Evolutionary conservation across 441 rosid species (phyloP).

Genomic region (Erysimum cheiri): DNA sequence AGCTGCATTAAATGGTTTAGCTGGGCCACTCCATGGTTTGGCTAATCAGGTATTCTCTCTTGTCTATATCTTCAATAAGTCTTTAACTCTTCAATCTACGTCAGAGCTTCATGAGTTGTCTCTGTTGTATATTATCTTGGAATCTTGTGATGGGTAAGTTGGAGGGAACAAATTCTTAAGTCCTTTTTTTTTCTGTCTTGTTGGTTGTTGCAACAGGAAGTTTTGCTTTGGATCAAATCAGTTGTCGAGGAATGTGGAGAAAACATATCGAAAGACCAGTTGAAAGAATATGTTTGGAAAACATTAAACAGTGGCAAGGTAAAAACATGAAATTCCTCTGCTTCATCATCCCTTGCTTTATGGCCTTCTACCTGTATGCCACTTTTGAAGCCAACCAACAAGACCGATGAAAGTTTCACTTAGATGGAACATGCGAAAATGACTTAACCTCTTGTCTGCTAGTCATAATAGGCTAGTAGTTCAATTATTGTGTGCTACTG

Average conservation of each 20-base stretch:
- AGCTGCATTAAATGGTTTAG: conserved; percentile 96
- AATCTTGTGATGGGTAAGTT: conserved; percentile 5
- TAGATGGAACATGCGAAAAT: not conserved
- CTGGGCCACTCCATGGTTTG: conserved; percentile 99
- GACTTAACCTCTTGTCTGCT: conserved; percentile 1
- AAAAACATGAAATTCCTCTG: conserved; percentile 7
- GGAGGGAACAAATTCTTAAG: not conserved
- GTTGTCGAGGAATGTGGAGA: conserved; percentile 92
- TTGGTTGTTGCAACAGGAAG: conserved; percentile 76
- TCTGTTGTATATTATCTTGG: not conserved
- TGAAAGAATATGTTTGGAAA: conserved; percentile 91
- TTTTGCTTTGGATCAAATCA: conserved; percentile 91
- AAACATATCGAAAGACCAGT: conserved; percentile 66
- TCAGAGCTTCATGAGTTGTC: conserved; percentile 17
- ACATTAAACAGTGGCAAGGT: conserved; percentile 96
- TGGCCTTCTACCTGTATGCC: not conserved
- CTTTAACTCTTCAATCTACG: conserved; percentile 5
- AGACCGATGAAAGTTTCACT: not conserved
- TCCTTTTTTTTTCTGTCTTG: not conserved
- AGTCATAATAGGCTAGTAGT: not conserved
- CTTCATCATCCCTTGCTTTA: not conserved
- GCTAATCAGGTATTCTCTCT: conserved; percentile 83
- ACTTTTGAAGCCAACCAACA: not conserved
- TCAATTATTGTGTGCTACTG: not conserved
- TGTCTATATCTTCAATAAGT: not conserved